Percentiles rank a stretch among this genome's conserved stretches.
These are phyloP conservation scores for Saccharomycopsis crataegensis DNA, from an alignment of 1,139 yeast species.

Conservation along the genomic window DNA sequence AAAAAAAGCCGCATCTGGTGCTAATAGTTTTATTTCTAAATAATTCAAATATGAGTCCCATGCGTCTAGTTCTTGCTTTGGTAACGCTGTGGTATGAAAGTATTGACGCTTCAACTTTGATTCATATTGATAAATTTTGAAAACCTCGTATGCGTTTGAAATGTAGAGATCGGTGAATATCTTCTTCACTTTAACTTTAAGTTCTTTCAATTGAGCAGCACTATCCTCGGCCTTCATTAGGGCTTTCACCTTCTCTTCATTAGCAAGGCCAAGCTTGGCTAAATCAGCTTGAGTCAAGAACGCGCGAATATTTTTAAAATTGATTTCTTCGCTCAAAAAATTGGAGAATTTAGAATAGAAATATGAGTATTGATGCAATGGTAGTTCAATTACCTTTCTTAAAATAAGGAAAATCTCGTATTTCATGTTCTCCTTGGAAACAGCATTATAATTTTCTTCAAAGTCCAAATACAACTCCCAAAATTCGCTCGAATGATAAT, in stretches of 20 bases:
- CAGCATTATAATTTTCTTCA: slow-evolving; percentile 32
- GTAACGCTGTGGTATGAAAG: slow-evolving; percentile 38
- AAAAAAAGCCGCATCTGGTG: background rate
- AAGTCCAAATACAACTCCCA: slow-evolving; percentile 67
- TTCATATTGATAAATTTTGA: slow-evolving; percentile 60
- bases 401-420: slow-evolving; percentile 39
- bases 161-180: slow-evolving; percentile 45
- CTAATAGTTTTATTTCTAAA: slow-evolving; percentile 34
- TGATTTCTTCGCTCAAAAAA: slow-evolving; percentile 33
- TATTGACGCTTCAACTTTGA: slow-evolving; percentile 45
- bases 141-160: slow-evolving; percentile 53
- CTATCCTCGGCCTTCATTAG: background rate
- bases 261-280: slow-evolving; percentile 18
- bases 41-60: slow-evolving; percentile 61
- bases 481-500: slow-evolving; percentile 66
- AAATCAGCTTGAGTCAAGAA: slow-evolving; percentile 27
- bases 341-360: slow-evolving; percentile 43
- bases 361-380: slow-evolving; percentile 67
- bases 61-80: slow-evolving; percentile 40
- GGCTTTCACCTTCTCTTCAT: background rate
- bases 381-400: slow-evolving; percentile 58
- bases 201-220: slow-evolving; percentile 24
- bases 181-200: slow-evolving; percentile 36
- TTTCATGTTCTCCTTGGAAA: slow-evolving; percentile 28
- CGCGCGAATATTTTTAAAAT: slow-evolving; percentile 27